Evolutionary conservation across 2,329 filamentous ascomycete genomes (phyloP).

Genomic region (Sporothrix mexicana): DNA sequence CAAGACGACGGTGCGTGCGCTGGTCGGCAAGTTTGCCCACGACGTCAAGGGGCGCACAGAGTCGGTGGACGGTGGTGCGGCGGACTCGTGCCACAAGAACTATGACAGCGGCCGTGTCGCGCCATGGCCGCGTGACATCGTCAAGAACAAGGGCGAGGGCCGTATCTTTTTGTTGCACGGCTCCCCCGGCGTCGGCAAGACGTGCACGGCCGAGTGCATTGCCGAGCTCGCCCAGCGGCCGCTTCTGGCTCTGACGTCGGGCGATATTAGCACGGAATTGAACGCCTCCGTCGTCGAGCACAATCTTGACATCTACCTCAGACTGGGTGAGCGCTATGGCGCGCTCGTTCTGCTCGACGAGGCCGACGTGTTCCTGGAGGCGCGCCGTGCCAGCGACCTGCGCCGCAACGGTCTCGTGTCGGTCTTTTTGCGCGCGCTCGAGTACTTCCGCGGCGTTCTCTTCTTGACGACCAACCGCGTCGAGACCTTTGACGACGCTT

Average conservation of each 20-base stretch:
- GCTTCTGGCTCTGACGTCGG: conserved; percentile 57
- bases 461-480: conserved; percentile 60
- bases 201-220: conserved; percentile 60
- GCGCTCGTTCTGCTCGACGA: conserved; percentile 64
- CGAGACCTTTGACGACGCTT: conserved; percentile 54
- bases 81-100: neutral
- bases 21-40: conserved; percentile 55
- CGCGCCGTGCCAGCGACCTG: conserved; percentile 53
- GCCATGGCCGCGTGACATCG: conserved; percentile 52
- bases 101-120: conserved; percentile 42
- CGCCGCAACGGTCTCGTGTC: conserved; percentile 56
- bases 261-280: conserved; percentile 52
- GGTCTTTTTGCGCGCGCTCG: conserved; percentile 57
- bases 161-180: conserved; percentile 31
- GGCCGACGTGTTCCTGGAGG: conserved; percentile 65
- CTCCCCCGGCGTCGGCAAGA: conserved; percentile 55
- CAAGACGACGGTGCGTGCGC: conserved; percentile 54
- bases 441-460: conserved; percentile 58
- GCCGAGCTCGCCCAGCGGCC: conserved; percentile 58
- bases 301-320: conserved; percentile 54
- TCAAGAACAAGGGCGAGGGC: conserved; percentile 56
- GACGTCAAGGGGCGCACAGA: conserved; percentile 46
- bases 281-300: conserved; percentile 48
- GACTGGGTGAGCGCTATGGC: conserved; percentile 56
- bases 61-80: neutral